phyloP scores from a whole-genome alignment of 2,329 filamentous ascomycete species.

The Colletotrichum sansevieriae region DNA sequence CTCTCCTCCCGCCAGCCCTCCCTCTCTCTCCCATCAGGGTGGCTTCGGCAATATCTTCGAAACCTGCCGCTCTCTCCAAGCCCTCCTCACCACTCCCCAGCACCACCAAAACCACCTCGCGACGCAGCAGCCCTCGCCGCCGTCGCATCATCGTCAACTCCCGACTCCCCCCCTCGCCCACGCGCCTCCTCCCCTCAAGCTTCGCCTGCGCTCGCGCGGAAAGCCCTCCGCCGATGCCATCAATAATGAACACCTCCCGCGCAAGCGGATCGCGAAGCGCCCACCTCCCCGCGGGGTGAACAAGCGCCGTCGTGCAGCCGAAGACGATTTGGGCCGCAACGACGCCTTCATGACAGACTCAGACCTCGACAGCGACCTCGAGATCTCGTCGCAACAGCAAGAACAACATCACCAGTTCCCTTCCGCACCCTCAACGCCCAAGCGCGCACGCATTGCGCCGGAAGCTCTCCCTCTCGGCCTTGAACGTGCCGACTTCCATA shows the following conservation, averaged over 20 bases:
- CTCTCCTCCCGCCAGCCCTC: constrained; percentile 71
- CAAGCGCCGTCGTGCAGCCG: constrained; percentile 64
- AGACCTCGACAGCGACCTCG: constrained; percentile 54
- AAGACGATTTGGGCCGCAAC: constrained; percentile 61
- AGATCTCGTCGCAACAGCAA: constrained; percentile 47
- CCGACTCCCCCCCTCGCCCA: constrained; percentile 69
- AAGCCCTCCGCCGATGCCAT: constrained; percentile 47
- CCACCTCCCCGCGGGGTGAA: constrained; percentile 60
- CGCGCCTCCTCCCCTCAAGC: constrained; percentile 64
- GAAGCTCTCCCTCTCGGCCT: constrained; percentile 72
- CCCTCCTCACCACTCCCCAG: constrained; percentile 62
- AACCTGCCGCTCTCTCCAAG: constrained; percentile 72
- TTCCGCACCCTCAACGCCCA: constrained; percentile 65
- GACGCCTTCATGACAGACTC: constrained; percentile 48
- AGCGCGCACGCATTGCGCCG: constrained; percentile 71
- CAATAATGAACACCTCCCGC: constrained; percentile 50
- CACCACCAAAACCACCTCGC: constrained; percentile 49
- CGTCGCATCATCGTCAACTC: constrained; percentile 55
- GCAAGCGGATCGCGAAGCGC: constrained; percentile 67
- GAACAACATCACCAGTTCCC: constrained; percentile 44
- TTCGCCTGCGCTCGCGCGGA: constrained; percentile 66
- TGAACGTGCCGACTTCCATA: constrained; percentile 70
- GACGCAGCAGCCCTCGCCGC: constrained; percentile 52
- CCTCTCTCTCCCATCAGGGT: constrained; percentile 58
- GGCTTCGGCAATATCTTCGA: constrained; percentile 68